phyloP scores from a whole-genome alignment of 805 yeast genomes.

The Kodamaea sagamina region DNA sequence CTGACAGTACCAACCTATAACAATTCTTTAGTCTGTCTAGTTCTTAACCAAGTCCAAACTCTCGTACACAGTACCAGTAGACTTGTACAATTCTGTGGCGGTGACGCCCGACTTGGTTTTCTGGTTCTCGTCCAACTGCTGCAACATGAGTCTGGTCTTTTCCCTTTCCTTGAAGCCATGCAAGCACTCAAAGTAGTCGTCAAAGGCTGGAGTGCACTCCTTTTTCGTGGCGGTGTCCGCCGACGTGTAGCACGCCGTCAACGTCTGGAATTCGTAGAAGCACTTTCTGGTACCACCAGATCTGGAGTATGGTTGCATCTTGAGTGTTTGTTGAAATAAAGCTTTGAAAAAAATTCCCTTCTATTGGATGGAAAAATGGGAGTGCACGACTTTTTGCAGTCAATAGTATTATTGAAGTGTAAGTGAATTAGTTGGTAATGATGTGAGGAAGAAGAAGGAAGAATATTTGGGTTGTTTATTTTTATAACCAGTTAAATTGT shows the following conservation, averaged over 20 bases:
- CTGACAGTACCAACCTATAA: no score
- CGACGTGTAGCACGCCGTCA: constrained; percentile 46
- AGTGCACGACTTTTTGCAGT: constrained; percentile 13
- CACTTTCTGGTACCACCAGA: constrained; percentile 51
- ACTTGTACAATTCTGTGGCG: constrained; percentile 45
- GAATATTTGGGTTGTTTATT: not conserved
- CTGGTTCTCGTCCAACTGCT: constrained; percentile 48
- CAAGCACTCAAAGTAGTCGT: constrained; percentile 49
- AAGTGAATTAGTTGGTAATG: not conserved
- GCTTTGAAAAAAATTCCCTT: constrained; percentile 7
- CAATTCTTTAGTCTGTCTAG: not conserved
- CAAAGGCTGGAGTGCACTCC: constrained; percentile 45
- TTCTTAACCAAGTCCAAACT: constrained; percentile 42
- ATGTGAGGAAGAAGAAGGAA: not conserved
- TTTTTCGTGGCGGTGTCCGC: constrained; percentile 45
- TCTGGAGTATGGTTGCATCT: constrained; percentile 50
- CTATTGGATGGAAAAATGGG: constrained; percentile 11
- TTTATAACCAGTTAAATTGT: no score
- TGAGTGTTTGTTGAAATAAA: constrained; percentile 6
- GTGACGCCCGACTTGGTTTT: constrained; percentile 41
- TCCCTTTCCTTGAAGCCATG: constrained; percentile 50
- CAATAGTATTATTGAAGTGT: no score
- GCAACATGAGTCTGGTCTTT: constrained; percentile 45
- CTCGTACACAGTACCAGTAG: constrained; percentile 43
- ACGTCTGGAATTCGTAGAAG: constrained; percentile 48